A percentile compares a stretch with the other conserved stretches of the same genome.
Evolutionary conservation across 225 moss, liverwort and hornwort species (phyloP).

Genomic region (Rhytidiadelphus loreus): DNA sequence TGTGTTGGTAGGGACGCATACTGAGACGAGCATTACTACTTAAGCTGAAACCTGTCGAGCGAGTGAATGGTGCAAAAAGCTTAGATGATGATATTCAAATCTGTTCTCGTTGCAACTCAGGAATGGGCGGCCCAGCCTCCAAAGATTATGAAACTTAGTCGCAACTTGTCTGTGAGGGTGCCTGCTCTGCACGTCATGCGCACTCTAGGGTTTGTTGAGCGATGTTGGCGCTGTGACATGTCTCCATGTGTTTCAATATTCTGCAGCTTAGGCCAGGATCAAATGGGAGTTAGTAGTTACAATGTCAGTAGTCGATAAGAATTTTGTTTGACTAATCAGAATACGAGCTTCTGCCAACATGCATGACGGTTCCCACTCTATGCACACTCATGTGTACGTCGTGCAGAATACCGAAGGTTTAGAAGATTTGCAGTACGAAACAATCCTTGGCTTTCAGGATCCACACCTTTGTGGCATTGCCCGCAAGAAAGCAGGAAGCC

Average conservation of each 20-base stretch:
- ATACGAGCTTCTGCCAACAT: neutral
- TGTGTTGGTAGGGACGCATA: neutral
- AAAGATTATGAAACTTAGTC: neutral
- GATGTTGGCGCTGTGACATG: neutral
- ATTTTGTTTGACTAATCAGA: neutral
- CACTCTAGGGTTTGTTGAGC: neutral
- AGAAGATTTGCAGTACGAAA: conserved; percentile 65
- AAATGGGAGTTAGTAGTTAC: neutral
- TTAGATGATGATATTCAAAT: neutral
- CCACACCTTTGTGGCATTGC: conserved; percentile 90
- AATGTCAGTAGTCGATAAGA: neutral
- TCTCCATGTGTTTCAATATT: neutral
- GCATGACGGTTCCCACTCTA: neutral
- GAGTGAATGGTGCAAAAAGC: neutral
- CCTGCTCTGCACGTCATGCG: neutral
- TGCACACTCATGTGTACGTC: neutral
- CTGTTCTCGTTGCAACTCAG: neutral
- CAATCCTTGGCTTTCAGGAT: conserved; percentile 60
- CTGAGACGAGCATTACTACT: neutral
- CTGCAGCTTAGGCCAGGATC: neutral
- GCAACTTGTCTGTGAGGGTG: neutral
- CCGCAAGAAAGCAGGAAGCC: conserved; percentile 33
- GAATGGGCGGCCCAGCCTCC: neutral
- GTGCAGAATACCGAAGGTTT: conserved; percentile 58
- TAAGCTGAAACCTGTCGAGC: neutral